Evolutionary conservation across 2,329 filamentous ascomycete genomes (phyloP).

Genomic region (Penicillium sclerotigenum): DNA sequence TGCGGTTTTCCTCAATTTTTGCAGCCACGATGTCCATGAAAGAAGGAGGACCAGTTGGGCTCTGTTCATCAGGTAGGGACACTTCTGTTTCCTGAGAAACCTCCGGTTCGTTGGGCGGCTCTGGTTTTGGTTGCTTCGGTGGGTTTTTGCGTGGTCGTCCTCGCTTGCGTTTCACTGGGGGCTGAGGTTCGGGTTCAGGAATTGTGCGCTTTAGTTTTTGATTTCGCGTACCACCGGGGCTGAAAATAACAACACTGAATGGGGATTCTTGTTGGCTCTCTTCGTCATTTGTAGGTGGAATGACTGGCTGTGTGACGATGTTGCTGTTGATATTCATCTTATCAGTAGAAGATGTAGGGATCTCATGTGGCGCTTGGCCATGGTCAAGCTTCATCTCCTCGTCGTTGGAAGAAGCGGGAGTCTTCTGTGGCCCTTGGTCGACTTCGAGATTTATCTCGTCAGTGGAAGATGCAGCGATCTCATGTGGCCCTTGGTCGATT

Average conservation of each 20-base stretch:
- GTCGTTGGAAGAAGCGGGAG: background rate
- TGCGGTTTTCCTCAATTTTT: background rate
- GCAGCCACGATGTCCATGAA: background rate
- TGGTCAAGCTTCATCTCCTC: too few relatives aligned
- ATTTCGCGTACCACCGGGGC: background rate
- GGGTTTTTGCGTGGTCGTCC: constrained; percentile 8
- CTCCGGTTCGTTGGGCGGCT: background rate
- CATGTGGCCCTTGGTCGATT: background rate
- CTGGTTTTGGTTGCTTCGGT: background rate
- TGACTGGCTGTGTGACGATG: background rate
- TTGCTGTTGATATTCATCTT: background rate
- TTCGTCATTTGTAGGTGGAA: background rate
- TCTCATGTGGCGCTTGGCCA: too few relatives aligned
- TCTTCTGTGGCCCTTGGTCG: background rate
- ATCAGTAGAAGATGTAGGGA: too few relatives aligned
- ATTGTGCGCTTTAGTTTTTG: constrained; percentile 12
- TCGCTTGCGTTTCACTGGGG: constrained; percentile 18
- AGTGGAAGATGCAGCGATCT: background rate
- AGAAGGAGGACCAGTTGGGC: background rate
- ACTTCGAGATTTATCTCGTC: background rate
- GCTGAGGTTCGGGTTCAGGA: constrained; percentile 11
- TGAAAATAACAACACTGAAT: constrained; percentile 17
- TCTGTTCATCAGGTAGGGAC: background rate
- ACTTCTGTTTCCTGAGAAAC: background rate
- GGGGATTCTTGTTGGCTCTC: background rate